Percentiles rank a stretch among this genome's conserved stretches.
Evolutionary conservation across 352 stramenopile genomes (phyloP).

Genomic region (Halophytophthora batemanensis): DNA sequence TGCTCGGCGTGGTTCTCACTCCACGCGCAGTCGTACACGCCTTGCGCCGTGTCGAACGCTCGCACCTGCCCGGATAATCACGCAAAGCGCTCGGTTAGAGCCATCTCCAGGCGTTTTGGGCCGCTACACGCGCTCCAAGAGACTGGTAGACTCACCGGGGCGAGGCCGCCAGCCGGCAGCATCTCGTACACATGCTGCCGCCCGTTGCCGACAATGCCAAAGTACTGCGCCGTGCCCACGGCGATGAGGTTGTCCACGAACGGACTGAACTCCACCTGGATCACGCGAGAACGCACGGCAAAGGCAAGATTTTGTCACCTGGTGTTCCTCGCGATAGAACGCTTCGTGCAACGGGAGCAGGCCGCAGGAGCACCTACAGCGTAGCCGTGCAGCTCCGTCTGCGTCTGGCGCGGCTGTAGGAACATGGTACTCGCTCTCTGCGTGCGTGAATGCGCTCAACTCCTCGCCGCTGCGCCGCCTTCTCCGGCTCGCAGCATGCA

Average conservation of each 20-base stretch:
- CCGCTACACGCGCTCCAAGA: background rate
- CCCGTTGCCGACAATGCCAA: constrained; percentile 91
- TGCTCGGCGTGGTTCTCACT: constrained; percentile 86
- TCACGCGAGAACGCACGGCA: background rate
- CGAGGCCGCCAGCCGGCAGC: constrained; percentile 55
- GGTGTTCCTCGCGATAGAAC: too few species aligned
- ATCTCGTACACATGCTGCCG: constrained; percentile 83
- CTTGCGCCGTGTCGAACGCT: constrained; percentile 87
- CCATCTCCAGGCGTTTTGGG: background rate
- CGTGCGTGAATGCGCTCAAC: too few species aligned
- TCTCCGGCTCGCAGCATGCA: too few species aligned
- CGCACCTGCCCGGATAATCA: constrained; percentile 63
- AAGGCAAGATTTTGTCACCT: too few species aligned
- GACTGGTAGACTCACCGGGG: constrained; percentile 34
- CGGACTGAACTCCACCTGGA: constrained; percentile 89
- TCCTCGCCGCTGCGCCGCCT: too few species aligned
- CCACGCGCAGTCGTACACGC: constrained; percentile 90
- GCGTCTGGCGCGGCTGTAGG: constrained; percentile 54
- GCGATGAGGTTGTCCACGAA: constrained; percentile 87
- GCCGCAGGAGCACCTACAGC: constrained; percentile 34
- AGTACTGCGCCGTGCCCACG: constrained; percentile 89
- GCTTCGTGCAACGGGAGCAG: too few species aligned
- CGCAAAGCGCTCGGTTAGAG: too few species aligned
- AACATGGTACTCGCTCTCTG: too few species aligned
- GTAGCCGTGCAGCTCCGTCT: constrained; percentile 72